Percentiles rank a stretch among this genome's conserved stretches.
Conservation (phyloP, 192 early-diverging fungal genomes). For the Ramicandelaber brevisporus region DNA sequence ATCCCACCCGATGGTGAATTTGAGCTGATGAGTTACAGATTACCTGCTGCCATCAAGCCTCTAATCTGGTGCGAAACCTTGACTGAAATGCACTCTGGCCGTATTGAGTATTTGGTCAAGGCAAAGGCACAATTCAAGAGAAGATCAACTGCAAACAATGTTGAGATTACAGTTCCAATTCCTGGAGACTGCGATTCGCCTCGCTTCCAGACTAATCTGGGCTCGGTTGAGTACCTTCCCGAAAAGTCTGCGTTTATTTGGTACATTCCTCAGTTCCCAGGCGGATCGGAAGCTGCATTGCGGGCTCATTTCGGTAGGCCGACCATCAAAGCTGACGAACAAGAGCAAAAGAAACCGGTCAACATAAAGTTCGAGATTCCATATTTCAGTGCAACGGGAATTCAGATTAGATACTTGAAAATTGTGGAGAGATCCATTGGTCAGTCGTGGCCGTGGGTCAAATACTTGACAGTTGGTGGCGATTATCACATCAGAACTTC, state of each 20-base stretch:
- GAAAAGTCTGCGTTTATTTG: constrained; percentile 85
- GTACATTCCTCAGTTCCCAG: constrained; percentile 97
- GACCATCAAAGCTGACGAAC: constrained; percentile 60
- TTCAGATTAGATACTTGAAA: constrained; percentile 75
- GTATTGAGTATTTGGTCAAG: constrained; percentile 92
- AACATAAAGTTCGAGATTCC: constrained; percentile 73
- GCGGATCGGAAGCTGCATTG: constrained; percentile 89
- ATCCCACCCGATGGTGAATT: constrained; percentile 86
- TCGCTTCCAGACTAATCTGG: constrained; percentile 79
- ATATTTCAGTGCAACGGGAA: constrained; percentile 72
- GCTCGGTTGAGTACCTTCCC: constrained; percentile 71
- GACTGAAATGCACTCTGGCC: constrained; percentile 66
- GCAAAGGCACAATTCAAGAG: constrained; percentile 96
- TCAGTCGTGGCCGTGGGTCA: constrained; percentile 69
- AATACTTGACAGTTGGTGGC: constrained; percentile 73
- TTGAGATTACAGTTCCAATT: constrained; percentile 89
- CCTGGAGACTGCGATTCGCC: constrained; percentile 93
- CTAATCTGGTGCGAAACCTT: constrained; percentile 65
- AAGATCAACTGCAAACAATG: constrained; percentile 89
- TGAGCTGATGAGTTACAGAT: constrained; percentile 72
- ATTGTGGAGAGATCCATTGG: constrained; percentile 77
- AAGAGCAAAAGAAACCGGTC: constrained; percentile 57
- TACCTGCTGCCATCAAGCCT: constrained; percentile 66
- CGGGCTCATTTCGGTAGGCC: constrained; percentile 66
- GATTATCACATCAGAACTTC: constrained; percentile 91